Base-by-base conservation (phyloP, 495 filamentous ascomycete species). In the Tetracladium marchalianum region DNA sequence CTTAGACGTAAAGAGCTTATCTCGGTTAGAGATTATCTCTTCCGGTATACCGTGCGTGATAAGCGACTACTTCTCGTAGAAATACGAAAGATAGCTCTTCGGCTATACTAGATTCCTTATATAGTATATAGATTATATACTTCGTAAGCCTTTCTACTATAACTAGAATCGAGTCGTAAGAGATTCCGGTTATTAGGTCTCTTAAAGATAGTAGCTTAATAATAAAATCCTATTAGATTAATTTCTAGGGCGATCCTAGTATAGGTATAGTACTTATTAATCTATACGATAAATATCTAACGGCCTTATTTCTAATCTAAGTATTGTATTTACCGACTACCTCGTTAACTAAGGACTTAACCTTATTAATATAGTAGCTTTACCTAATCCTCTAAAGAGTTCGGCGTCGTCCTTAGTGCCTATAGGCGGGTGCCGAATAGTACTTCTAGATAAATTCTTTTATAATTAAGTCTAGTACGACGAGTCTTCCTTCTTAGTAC, bases 1-100 rank as follows among this genome's bases (percentile, higher is more conserved):
- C 35, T 47, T 46, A 31, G 35, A 47, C 41, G n/a, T 46, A 46
- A 52, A 52, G 19, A 52, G 34, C 27, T 47, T 46, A 35, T 52
- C 49, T 52, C 35, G 2, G 33, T 51, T 33, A 1, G 34, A 47
- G 2, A 47, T 32, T 1, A 51, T 41, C 22, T 33, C 32, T 1
- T 32, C 34, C 22, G 33, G 49, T 37, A 47, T n/a, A 39, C 43
- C 18, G 15, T 39, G 22, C 5, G 15, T 33, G 16, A 19, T 41
- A 40, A 51, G n/a, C n/a, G n/a, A n/a, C 32, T 24, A 51, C 12
- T 31, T 46, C 22, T 51, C 22, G 27, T 22, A 41, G 0, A 22
- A 47, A 46, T 19, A 42, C 16, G 13, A 17, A 35, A 15, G n/a
- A 7, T 27, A 22, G 32, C 39, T 51, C 9, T 38, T 51, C 35